phyloP scores from a whole-genome alignment of 169 alveolate species.

The Besnoitia besnoiti region DNA sequence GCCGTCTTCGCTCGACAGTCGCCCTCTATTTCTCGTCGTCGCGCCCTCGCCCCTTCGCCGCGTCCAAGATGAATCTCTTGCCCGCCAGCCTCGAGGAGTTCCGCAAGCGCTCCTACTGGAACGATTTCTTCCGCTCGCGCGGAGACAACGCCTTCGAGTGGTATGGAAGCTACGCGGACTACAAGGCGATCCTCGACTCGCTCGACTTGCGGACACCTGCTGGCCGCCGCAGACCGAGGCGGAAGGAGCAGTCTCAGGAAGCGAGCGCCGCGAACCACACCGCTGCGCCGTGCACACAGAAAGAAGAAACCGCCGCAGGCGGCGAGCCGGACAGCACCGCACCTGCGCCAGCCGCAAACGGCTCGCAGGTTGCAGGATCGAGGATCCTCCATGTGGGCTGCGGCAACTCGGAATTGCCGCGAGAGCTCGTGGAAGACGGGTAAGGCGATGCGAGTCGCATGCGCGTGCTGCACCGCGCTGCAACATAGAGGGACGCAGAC shows the following conservation, averaged over 20 bases:
- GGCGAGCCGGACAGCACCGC: too few species aligned
- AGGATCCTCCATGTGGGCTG: constrained; percentile 5
- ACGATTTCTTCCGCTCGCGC: neutral
- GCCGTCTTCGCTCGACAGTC: neutral
- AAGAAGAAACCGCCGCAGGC: neutral
- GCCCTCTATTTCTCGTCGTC: neutral
- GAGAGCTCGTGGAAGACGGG: neutral
- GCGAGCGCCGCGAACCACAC: too few species aligned
- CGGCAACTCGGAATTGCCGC: neutral
- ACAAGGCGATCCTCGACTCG: neutral
- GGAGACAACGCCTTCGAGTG: neutral
- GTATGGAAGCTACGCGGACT: neutral
- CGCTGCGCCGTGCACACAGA: neutral
- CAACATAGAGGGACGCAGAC: too few species aligned
- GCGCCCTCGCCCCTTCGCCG: neutral
- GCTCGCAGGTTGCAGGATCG: neutral
- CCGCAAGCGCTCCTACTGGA: neutral
- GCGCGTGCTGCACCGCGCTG: too few species aligned
- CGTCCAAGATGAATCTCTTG: neutral
- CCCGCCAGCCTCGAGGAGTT: neutral
- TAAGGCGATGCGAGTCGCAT: too few species aligned
- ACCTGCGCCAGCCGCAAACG: neutral
- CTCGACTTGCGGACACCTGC: too few species aligned
- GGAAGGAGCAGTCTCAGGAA: too few species aligned
- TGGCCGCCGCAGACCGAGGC: too few species aligned